Evolutionary conservation across 805 yeast species (phyloP).

Genomic region (Spathaspora girioi): DNA sequence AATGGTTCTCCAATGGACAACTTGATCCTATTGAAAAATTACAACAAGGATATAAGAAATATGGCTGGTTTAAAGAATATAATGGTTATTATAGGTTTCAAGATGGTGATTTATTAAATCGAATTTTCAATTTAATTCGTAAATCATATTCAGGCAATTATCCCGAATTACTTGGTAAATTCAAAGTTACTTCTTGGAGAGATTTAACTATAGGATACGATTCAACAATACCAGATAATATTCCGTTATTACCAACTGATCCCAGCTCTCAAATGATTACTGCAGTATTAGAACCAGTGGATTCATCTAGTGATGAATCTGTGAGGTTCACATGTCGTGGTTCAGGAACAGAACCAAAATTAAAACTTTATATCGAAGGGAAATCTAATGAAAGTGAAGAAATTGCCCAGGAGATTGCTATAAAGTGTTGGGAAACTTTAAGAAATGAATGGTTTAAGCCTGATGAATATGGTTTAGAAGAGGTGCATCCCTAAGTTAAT

Average conservation of each 20-base stretch:
- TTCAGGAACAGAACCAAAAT: slow-evolving; percentile 94
- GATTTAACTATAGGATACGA: slow-evolving; percentile 85
- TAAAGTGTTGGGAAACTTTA: slow-evolving; percentile 62
- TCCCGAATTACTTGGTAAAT: slow-evolving; percentile 56
- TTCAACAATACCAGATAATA: slow-evolving; percentile 53
- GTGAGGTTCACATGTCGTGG: slow-evolving; percentile 86
- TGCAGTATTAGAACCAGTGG: slow-evolving; percentile 33
- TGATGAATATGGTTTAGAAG: slow-evolving; percentile 32
- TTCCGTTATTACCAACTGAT: slow-evolving; percentile 70
- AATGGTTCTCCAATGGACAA: slow-evolving; percentile 40
- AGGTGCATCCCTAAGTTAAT: slow-evolving; percentile 11
- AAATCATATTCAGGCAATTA: slow-evolving; percentile 20
- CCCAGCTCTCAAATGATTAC: slow-evolving; percentile 85
- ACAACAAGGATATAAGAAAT: slow-evolving; percentile 53
- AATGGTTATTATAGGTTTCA: slow-evolving; percentile 81
- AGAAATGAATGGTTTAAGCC: slow-evolving; percentile 69
- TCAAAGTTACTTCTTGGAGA: slow-evolving; percentile 63
- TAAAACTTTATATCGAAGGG: slow-evolving; percentile 89
- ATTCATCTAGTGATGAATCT: slow-evolving; percentile 3
- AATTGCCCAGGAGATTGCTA: slow-evolving; percentile 51
- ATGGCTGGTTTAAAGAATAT: slow-evolving; percentile 79
- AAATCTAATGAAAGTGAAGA: slow-evolving; percentile 39
- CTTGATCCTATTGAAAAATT: slow-evolving; percentile 47
- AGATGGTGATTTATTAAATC: slow-evolving; percentile 46
- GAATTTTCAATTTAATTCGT: slow-evolving; percentile 55